Percentiles rank a stretch among this genome's conserved stretches.
Evolutionary conservation across 73 alveolate genomes (phyloP).

Genomic region (Stentor coeruleus): DNA sequence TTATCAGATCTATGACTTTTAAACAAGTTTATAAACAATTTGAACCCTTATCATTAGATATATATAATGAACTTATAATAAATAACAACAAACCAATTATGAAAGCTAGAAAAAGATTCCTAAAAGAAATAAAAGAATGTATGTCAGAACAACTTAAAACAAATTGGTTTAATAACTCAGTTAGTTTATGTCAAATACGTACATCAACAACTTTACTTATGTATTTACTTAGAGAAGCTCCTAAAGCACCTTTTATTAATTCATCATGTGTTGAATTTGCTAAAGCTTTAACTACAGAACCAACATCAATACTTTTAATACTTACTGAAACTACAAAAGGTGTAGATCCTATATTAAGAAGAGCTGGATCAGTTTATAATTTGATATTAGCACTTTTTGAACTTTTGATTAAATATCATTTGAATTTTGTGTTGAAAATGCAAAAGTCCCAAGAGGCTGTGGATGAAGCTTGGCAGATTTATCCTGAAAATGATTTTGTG

Average conservation of each 20-base stretch:
- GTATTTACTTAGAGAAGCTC: neutral
- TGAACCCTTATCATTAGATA: neutral
- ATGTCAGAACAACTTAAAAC: neutral
- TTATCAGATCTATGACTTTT: neutral
- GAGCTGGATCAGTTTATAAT: neutral
- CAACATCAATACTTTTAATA: neutral
- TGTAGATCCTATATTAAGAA: neutral
- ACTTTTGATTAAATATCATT: neutral
- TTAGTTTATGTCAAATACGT: neutral
- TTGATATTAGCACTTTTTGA: neutral
- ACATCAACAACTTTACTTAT: neutral
- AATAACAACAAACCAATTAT: neutral
- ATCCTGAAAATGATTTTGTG: neutral
- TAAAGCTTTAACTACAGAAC: neutral
- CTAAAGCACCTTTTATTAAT: neutral
- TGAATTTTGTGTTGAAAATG: neutral
- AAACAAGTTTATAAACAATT: neutral
- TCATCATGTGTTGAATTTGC: neutral
- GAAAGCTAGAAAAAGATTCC: slow-evolving; percentile 1
- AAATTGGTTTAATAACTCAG: neutral
- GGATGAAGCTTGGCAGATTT: neutral
- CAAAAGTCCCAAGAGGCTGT: neutral
- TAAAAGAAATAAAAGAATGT: neutral
- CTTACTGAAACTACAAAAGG: neutral
- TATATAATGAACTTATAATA: neutral